Percentiles rank a stretch among this genome's conserved stretches.
These are phyloP conservation scores for Anthoceros angustus DNA, from an alignment of 225 moss, liverwort and hornwort species.

Conservation along the genomic window DNA sequence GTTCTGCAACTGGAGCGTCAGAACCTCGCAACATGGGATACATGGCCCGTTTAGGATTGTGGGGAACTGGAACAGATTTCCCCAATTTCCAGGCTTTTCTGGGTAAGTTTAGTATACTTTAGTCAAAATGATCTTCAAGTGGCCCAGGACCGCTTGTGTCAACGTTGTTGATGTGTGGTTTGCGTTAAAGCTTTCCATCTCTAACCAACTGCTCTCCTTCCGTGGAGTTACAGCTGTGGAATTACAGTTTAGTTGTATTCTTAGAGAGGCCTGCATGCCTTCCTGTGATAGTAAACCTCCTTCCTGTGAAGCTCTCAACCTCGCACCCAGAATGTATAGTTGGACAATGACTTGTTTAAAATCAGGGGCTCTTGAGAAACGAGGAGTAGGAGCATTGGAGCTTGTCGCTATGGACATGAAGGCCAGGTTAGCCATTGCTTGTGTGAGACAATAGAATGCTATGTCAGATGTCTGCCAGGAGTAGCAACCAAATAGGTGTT, in stretches of 20 bases:
- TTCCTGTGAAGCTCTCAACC: too few relatives aligned
- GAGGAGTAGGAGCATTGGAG: conserved; percentile 95
- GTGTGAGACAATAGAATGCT: background rate
- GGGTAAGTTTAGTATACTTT: conserved; percentile 50
- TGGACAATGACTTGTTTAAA: background rate
- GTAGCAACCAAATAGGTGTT: background rate
- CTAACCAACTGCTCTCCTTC: too few relatives aligned
- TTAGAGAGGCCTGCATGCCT: too few relatives aligned
- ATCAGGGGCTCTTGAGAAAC: conserved; percentile 79
- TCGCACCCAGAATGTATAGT: too few relatives aligned
- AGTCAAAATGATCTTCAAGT: background rate
- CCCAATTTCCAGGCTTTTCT: conserved; percentile 70
- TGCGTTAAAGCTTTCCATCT: too few relatives aligned
- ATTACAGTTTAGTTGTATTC: too few relatives aligned
- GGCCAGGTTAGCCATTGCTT: conserved; percentile 37
- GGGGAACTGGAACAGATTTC: conserved; percentile 97
- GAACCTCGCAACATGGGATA: conserved; percentile 99
- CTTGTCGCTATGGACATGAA: conserved; percentile 99
- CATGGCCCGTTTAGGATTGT: conserved; percentile 94
- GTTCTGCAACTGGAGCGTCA: conserved; percentile 98
- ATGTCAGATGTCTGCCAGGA: too few relatives aligned
- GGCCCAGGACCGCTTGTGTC: too few relatives aligned
- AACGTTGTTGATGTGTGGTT: too few relatives aligned
- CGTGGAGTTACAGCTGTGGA: too few relatives aligned
- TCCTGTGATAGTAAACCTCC: too few relatives aligned